Conservation (phyloP, 805 yeast species). For the Cyberlindnera saturnus region DNA sequence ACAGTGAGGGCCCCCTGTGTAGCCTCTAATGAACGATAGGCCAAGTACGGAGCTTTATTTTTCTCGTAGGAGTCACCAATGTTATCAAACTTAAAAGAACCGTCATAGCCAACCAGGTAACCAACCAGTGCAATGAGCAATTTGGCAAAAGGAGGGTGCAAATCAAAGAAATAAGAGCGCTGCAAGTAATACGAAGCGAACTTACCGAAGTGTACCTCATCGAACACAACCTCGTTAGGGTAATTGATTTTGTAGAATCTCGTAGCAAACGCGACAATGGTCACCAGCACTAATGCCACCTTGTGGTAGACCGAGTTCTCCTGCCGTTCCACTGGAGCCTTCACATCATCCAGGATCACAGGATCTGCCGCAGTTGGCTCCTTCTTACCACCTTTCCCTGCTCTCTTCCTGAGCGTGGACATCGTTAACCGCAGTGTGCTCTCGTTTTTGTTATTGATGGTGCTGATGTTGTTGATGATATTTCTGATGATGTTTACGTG, state of each 20-base stretch:
- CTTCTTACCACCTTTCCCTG: slow-evolving; percentile 1
- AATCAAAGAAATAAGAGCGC: slow-evolving; percentile 89
- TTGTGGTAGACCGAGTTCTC: slow-evolving; percentile 22
- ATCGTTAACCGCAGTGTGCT: not conserved
- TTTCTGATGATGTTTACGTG: no score
- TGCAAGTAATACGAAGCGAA: slow-evolving; percentile 82
- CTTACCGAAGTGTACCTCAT: slow-evolving; percentile 84
- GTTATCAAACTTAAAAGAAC: slow-evolving; percentile 84
- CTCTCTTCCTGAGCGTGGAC: slow-evolving; percentile 15
- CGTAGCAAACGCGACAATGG: slow-evolving; percentile 58
- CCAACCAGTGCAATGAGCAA: slow-evolving; percentile 88
- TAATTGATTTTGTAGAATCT: slow-evolving; percentile 57
- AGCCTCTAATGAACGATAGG: slow-evolving; percentile 75
- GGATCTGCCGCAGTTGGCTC: not conserved
- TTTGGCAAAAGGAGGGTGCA: slow-evolving; percentile 98
- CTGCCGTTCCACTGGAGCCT: not conserved
- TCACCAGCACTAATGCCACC: slow-evolving; percentile 51
- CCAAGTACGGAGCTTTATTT: slow-evolving; percentile 82
- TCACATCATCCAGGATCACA: not conserved
- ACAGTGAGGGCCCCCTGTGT: slow-evolving; percentile 77
- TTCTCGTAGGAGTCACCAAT: slow-evolving; percentile 78
- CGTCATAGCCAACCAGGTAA: slow-evolving; percentile 82
- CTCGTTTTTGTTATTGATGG: no score
- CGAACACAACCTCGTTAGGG: slow-evolving; percentile 77
- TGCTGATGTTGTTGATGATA: no score